These are phyloP conservation scores for Claviceps spartinae DNA, from an alignment of 2,329 filamentous ascomycete genomes.

Conservation along the genomic window DNA sequence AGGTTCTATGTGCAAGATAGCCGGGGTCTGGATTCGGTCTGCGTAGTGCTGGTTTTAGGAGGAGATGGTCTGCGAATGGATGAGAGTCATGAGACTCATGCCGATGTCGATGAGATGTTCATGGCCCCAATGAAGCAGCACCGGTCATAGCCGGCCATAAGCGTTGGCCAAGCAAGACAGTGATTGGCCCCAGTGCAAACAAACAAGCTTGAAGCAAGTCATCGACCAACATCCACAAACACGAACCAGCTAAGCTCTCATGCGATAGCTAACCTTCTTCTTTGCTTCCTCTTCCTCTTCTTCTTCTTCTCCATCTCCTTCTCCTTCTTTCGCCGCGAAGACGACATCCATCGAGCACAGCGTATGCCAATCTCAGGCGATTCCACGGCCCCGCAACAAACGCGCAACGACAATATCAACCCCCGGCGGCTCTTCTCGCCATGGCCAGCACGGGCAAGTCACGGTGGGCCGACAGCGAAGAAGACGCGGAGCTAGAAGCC, in stretches of 20 bases:
- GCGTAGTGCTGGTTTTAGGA: background rate
- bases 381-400: background rate
- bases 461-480: slow-evolving; percentile 77
- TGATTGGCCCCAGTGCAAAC: background rate
- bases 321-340: background rate
- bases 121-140: background rate
- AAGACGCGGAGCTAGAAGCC: slow-evolving; percentile 62
- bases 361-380: background rate
- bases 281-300: no score
- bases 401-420: background rate
- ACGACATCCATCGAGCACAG: background rate
- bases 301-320: no score
- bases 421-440: background rate
- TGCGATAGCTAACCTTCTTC: background rate
- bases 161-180: background rate
- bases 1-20: no score
- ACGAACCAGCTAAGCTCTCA: background rate
- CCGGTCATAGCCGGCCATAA: background rate
- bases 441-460: slow-evolving; percentile 56
- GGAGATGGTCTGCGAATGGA: background rate
- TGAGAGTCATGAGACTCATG: background rate
- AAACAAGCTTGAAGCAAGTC: background rate
- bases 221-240: background rate
- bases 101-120: background rate
- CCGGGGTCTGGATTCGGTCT: no score